Evolutionary conservation across 192 early-diverging fungal species (phyloP), one percentile per base, ranked within the genome.

Genomic region (Chytriomyces hyalinus): DNA sequence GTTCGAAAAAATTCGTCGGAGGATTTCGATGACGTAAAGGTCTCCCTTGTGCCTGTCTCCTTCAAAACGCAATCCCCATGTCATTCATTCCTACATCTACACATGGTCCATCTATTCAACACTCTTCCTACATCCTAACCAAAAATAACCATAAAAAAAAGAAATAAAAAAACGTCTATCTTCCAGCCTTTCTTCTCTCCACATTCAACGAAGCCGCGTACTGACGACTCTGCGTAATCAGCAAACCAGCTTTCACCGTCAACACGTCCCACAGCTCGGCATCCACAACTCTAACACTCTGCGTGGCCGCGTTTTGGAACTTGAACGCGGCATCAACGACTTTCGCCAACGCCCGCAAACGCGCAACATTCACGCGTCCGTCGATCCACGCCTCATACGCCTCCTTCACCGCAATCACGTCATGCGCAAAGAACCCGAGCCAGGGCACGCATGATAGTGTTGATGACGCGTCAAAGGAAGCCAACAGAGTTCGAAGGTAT

Each of bases 341-440:
- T 28, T 48, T 78, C 24, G 67, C 67, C 28, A 78, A 24, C 7
- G 15, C n/a, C 6, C 67, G 76, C 17, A 49, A 70, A 7, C 76
- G 66, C 15, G 57, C 6, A 49, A 78, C n/a, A 50, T 70, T 78
- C 24, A 78, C 67, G 53, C n/a, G 61, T 26, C 22, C 66, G 43
- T 49, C 75, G 22, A 51, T 61, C 24, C 20, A 26, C 22, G 6
- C 6, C 10, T n/a, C 47, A n/a, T 76, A 62, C 9, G 64, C 8
- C 61, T 76, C 74, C 36, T 76, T 65, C 17, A 76, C 45, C 22
- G 67, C n/a, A 20, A 70, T 60, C 11, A 78, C 26, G 59, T 78
- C 76, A 28, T 60, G 65, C 26, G 20, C 24, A 51, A 53, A 78
- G n/a, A 78, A 28, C 13, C 76, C 76, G 8, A 78, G 49, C 49